These are phyloP conservation scores for Amaranthus cruentus DNA, from an alignment of 148 eudicot genomes.

Conservation along the genomic window DNA sequence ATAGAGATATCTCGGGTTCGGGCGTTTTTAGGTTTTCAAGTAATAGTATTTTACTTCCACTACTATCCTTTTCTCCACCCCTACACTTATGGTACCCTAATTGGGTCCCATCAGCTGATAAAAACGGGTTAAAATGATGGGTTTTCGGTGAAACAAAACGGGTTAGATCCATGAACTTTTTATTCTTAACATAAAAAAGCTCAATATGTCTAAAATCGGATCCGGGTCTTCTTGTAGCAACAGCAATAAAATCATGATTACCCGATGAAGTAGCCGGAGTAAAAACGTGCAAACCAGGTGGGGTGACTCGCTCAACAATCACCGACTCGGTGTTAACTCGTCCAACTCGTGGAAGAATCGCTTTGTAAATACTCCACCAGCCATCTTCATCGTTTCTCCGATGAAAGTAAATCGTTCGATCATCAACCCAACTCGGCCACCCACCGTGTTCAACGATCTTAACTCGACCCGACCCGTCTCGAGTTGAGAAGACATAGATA, in stretches of 20 bases:
- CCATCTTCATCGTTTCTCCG: constrained; percentile 52
- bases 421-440: constrained; percentile 91
- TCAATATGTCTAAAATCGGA: constrained; percentile 74
- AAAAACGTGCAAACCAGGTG: constrained; percentile 84
- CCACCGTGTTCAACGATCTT: constrained; percentile 75
- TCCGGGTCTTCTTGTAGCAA: constrained; percentile 67
- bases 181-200: constrained; percentile 45
- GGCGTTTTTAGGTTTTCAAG: constrained; percentile 58
- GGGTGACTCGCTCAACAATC: constrained; percentile 64
- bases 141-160: constrained; percentile 41
- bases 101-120: constrained; percentile 46
- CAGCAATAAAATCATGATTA: constrained; percentile 53
- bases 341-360: constrained; percentile 29
- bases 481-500: constrained; percentile 58
- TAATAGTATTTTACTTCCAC: constrained; percentile 28
- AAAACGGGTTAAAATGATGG: constrained; percentile 76
- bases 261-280: constrained; percentile 66
- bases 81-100: constrained; percentile 84
- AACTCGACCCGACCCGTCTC: constrained; percentile 65
- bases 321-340: constrained; percentile 36
- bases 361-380: constrained; percentile 87
- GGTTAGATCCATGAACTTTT: constrained; percentile 52
- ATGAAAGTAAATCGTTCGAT: constrained; percentile 64
- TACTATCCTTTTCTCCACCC: constrained; percentile 26
- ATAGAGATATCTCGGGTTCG: constrained; percentile 37